phyloP scores from a whole-genome alignment of 306 rosid species.

The Pterocarpus macrocarpus region DNA sequence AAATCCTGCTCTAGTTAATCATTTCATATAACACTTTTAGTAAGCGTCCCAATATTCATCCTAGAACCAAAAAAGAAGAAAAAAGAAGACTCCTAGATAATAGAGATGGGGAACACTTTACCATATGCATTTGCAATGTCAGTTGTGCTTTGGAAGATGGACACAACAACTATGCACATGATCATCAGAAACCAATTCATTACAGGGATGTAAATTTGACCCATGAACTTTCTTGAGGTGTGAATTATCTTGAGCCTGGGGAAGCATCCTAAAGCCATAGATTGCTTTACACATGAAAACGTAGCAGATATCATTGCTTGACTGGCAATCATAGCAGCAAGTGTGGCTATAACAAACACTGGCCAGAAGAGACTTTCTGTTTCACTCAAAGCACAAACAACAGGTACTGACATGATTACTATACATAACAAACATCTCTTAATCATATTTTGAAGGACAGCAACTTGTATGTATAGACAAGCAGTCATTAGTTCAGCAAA shows the following conservation, averaged over 20 bases:
- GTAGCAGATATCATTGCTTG: slow-evolving; percentile 99
- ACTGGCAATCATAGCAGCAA: slow-evolving; percentile 99
- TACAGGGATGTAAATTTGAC: slow-evolving; percentile 93
- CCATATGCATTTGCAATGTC: slow-evolving; percentile 99
- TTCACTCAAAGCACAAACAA: slow-evolving; percentile 48
- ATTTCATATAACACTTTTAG: slow-evolving; percentile 1
- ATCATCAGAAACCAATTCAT: slow-evolving; percentile 92
- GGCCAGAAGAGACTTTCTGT: slow-evolving; percentile 96
- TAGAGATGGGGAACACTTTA: slow-evolving; percentile 49
- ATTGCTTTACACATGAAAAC: slow-evolving; percentile 94
- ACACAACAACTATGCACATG: slow-evolving; percentile 89
- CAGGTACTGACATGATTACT: slow-evolving; percentile 31
- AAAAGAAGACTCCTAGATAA: slow-evolving; percentile 22
- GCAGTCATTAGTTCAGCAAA: slow-evolving; percentile 41
- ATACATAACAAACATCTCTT: slow-evolving; percentile 27
- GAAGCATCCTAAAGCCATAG: slow-evolving; percentile 99
- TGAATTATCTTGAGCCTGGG: slow-evolving; percentile 96
- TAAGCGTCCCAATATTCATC: not conserved
- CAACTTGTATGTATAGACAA: slow-evolving; percentile 6
- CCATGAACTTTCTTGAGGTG: slow-evolving; percentile 89
- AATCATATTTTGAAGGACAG: slow-evolving; percentile 20
- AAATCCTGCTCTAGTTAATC: not conserved
- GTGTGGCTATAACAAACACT: slow-evolving; percentile 85
- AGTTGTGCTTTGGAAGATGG: slow-evolving; percentile 85
- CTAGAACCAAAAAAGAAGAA: not conserved